These are phyloP conservation scores for Nannochloropsis oceanica DNA, from an alignment of 108 stramenopile species.

Conservation along the genomic window DNA sequence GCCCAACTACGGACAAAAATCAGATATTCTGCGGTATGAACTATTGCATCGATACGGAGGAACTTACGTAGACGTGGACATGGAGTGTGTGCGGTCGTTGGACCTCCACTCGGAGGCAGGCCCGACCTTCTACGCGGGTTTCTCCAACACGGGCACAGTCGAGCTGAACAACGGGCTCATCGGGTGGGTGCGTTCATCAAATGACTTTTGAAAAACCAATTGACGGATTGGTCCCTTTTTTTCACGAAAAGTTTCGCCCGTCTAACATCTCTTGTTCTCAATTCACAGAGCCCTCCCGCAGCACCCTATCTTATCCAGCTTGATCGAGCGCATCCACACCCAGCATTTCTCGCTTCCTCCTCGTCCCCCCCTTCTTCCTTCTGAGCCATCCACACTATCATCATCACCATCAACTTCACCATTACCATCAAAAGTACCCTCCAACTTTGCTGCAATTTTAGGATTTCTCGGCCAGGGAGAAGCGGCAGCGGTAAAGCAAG, in stretches of 20 bases:
- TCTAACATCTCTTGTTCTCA: neutral
- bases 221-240: neutral
- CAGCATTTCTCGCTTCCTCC: neutral
- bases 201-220: too few species aligned
- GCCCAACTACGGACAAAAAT: slow-evolving; percentile 20
- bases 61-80: slow-evolving; percentile 21
- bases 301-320: neutral
- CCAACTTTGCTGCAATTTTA: neutral
- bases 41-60: slow-evolving; percentile 14
- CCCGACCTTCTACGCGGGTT: slow-evolving; percentile 12
- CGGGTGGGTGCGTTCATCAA: neutral
- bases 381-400: too few species aligned
- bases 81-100: slow-evolving; percentile 11
- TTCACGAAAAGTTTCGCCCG: too few species aligned
- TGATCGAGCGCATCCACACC: neutral
- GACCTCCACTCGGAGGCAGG: slow-evolving; percentile 4
- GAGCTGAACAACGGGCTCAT: slow-evolving; percentile 30
- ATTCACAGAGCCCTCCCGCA: neutral
- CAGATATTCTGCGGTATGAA: slow-evolving; percentile 23
- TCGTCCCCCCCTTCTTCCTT: too few species aligned
- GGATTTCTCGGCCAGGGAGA: neutral
- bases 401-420: neutral
- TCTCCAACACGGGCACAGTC: slow-evolving; percentile 24
- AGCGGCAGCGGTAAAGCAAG: neutral
- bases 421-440: neutral